Evolutionary conservation across 306 rosid species (phyloP).

Genomic region (Gleditsia sinensis): DNA sequence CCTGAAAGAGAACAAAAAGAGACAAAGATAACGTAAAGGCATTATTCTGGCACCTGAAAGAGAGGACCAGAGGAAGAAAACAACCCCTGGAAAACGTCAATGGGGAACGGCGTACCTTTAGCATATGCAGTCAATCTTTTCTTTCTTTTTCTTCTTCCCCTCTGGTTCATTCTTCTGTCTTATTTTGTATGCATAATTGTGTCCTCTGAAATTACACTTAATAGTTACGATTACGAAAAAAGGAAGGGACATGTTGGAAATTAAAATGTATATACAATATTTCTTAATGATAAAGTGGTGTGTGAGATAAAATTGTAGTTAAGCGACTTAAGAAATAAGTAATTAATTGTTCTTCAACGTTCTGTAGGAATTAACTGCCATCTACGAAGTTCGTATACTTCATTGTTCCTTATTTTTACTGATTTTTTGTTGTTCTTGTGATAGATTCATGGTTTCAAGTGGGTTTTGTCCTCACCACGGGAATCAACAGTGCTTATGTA

Average conservation of each 20-base stretch:
- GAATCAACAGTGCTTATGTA: slow-evolving; percentile 92
- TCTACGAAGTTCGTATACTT: neutral
- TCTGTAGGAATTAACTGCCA: neutral
- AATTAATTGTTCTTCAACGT: neutral
- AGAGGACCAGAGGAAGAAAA: neutral
- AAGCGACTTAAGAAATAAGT: neutral
- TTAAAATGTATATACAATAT: neutral
- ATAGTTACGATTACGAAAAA: too few relatives aligned
- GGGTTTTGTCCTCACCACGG: slow-evolving; percentile 87
- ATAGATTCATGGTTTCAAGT: slow-evolving; percentile 96
- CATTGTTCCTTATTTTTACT: neutral
- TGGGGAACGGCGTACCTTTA: too few relatives aligned
- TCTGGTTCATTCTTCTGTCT: neutral
- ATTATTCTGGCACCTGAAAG: neutral
- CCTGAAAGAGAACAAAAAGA: neutral
- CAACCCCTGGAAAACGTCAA: neutral
- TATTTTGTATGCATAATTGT: too few relatives aligned
- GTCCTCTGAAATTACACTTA: too few relatives aligned
- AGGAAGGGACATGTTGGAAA: neutral
- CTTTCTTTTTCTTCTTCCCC: neutral
- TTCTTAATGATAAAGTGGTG: neutral
- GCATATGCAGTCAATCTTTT: too few relatives aligned
- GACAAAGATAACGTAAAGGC: neutral
- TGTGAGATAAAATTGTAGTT: neutral
- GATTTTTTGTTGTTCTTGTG: neutral